A percentile compares a stretch with the other conserved stretches of the same genome.
Conservation (phyloP, 306 rosid genomes). For the Prunus armeniaca region DNA sequence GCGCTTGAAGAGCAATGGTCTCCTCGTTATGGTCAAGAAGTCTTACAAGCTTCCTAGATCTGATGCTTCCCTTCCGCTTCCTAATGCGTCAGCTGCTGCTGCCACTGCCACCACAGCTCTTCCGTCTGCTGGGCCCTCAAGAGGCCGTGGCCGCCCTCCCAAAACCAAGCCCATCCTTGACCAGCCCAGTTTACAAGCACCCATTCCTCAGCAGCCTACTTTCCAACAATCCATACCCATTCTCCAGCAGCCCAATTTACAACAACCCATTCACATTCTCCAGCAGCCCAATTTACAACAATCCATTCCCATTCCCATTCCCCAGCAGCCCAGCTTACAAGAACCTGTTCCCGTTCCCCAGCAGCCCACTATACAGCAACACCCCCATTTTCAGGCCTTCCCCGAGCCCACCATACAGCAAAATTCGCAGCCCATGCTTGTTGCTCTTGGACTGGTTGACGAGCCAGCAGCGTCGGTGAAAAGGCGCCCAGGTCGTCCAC, state of each 20-base stretch:
- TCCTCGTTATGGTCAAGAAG: slow-evolving; percentile 62
- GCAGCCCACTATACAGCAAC: neutral
- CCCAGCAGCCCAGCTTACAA: neutral
- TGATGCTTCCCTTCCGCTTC: slow-evolving; percentile 15
- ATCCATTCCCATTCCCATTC: slow-evolving; percentile 1
- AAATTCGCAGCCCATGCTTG: slow-evolving; percentile 60
- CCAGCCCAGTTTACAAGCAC: neutral
- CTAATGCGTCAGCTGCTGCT: neutral
- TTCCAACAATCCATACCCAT: neutral
- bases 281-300: slow-evolving; percentile 5
- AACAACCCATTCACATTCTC: slow-evolving; percentile 12
- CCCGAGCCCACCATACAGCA: slow-evolving; percentile 17
- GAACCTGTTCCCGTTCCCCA: slow-evolving; percentile 17
- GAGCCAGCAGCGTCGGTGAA: slow-evolving; percentile 35
- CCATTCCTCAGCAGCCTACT: neutral
- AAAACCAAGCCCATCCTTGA: slow-evolving; percentile 30
- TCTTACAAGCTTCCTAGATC: slow-evolving; percentile 78
- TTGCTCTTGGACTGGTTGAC: slow-evolving; percentile 63
- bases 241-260: neutral
- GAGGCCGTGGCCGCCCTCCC: slow-evolving; percentile 62
- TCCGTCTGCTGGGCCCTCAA: slow-evolving; percentile 10
- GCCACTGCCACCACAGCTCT: neutral
- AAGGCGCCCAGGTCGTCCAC: slow-evolving; percentile 58
- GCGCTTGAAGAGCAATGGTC: slow-evolving; percentile 59
- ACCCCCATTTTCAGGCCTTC: neutral